Base-by-base conservation (phyloP, 306 rosid species). In the Inga oerstediana region DNA sequence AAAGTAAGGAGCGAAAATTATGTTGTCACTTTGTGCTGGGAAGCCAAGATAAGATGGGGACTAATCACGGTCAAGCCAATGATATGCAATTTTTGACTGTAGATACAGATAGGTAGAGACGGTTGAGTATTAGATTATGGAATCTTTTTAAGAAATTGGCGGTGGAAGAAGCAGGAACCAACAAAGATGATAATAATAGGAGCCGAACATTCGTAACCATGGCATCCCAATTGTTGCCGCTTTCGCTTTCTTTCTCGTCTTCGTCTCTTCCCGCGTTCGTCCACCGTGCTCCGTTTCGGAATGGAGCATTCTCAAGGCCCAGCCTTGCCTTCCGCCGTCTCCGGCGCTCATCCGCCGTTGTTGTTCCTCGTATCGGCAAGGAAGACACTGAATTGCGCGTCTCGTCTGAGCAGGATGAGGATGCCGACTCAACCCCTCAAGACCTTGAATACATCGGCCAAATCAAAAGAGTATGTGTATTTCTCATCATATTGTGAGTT, bases 391-490 rank as follows among this genome's bases (percentile, higher is more conserved):
- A 86, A 24, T 72, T 88, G 0, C 77, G 78, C 24, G 43, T 88
- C 44, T 83, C 97, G 24, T 61, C 92, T 71, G 75, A 76, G 58
- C 76, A 24, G 34, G 80, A 81, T 19, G 72, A 81, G 16, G 77
- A 77, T 20, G 83, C 48, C 12, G 87, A 79, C 37, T 85, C 92
- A 20, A 85, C 82, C 52, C 88, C 92, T 44, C 73, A 84, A 22
- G 97, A 90, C 87, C 93, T 96, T 78, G 85, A 93, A 91, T 58
- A 87, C 85, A 84, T 93, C 20, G 75, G 70, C 68, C 92, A 92
- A 88, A 89, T 96, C 75, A 85, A 92, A 96, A 90, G 78, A 72
- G 97, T 93, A 71, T 72, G 41, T 85, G 3, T 74, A 16, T 14
- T 45, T 39, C 52, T 4, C 3, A 32, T 27, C 66, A 8, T 66